These are phyloP conservation scores for Xanthoconium purpureum DNA, from an alignment of 768 basidiomycete genomes.

Conservation along the genomic window DNA sequence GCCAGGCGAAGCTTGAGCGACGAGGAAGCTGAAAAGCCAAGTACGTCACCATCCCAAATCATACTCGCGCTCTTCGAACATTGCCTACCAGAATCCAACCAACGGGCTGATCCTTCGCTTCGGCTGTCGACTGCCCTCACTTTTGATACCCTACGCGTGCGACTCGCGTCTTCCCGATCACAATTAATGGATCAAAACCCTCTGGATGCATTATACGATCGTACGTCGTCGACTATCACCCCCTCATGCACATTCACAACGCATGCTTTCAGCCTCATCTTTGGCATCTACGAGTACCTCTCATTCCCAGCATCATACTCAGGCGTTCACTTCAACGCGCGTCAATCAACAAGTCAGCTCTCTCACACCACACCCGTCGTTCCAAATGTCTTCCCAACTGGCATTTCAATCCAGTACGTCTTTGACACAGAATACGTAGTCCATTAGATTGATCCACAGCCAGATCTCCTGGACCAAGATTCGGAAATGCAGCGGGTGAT, in stretches of 20 bases:
- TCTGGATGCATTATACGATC: constrained; percentile 32
- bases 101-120: constrained; percentile 36
- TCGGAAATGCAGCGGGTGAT: constrained; percentile 71
- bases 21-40: constrained; percentile 57
- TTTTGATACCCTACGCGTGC: constrained; percentile 46
- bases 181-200: constrained; percentile 37
- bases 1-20: constrained; percentile 64
- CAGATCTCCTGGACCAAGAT: constrained; percentile 67
- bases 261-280: constrained; percentile 11
- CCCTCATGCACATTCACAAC: not conserved
- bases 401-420: constrained; percentile 55
- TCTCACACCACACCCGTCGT: constrained; percentile 50
- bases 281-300: constrained; percentile 15
- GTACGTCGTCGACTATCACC: constrained; percentile 29
- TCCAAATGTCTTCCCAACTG: constrained; percentile 53
- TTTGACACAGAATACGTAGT: not conserved
- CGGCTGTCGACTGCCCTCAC: constrained; percentile 44
- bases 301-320: constrained; percentile 16
- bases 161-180: constrained; percentile 38
- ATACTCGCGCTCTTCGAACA: constrained; percentile 2
- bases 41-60: constrained; percentile 38
- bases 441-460: constrained; percentile 2
- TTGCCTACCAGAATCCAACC: constrained; percentile 19
- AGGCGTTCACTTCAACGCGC: constrained; percentile 34
- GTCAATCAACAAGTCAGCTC: constrained; percentile 47